Base-by-base conservation (phyloP, 352 stramenopile genomes). In the Phytophthora chlamydospora region DNA sequence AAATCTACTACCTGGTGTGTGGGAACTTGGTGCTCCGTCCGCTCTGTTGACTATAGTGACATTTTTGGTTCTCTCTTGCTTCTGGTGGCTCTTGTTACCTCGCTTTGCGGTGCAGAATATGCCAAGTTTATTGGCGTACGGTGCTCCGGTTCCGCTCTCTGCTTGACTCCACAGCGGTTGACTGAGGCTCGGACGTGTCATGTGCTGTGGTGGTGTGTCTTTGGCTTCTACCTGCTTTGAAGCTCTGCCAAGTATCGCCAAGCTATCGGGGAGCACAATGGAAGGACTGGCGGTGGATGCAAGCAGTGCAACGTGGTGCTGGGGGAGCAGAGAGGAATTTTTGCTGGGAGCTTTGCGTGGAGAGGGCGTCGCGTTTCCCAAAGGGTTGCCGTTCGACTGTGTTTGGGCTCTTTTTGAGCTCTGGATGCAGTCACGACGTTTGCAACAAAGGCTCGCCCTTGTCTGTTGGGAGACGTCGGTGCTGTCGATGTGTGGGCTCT, bases 391-490 rank as follows among this genome's bases (percentile, higher is more conserved):
- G 58, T 68, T 51, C 66, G 66, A 74, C 52, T 65, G 57, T 51
- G 33, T 63, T 57, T 45, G 43, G 32, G 11, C 57, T 62, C 56
- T 34, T 70, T 62, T 62, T n/a, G 33, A 56, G 53, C 29, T 14
- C 49, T 45, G 41, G 52, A 51, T 63, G 34, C 40, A 55, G 56
- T 89, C 80, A 89, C 73, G 73, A 72, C 44, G 69, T 34, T 66
- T 62, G 61, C 68, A 89, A 89, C 65, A 89, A 85, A 87, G 80
- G 76, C 75, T 89, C 60, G 77, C 47, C 68, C 80, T 89, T 87
- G 80, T 85, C 63, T 38, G 59, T 56, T 63, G 40, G 63, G 13
- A 67, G 54, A 47, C 29, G 42, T 52, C n/a, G 31, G 14, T 19
- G 44, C 29, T 60, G 53, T 54, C 21, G 24, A 33, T 34, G 36